Evolutionary conservation across 306 rosid genomes (phyloP).

Genomic region (Carpinus viminea): DNA sequence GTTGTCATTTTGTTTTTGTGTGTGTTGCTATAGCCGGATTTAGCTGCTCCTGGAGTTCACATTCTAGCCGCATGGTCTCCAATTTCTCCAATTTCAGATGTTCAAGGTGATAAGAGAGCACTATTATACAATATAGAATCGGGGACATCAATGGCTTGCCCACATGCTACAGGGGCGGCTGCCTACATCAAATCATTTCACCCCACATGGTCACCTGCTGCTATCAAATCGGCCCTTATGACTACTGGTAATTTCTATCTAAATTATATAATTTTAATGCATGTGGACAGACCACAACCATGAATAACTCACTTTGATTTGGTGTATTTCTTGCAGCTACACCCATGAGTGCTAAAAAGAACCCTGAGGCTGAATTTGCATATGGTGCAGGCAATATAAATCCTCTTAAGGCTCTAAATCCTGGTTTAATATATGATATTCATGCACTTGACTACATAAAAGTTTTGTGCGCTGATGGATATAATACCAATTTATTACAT

Average conservation of each 20-base stretch:
- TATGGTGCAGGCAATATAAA: conserved; percentile 45
- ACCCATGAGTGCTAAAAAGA: conserved; percentile 9
- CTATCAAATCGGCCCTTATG: conserved; percentile 35
- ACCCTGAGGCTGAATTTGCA: conserved; percentile 33
- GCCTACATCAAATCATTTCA: conserved; percentile 37
- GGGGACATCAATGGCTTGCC: conserved; percentile 51
- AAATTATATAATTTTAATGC: no score
- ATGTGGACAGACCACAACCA: not conserved
- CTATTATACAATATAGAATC: conserved; percentile 27
- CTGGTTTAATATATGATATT: conserved; percentile 45
- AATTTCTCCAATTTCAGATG: not conserved
- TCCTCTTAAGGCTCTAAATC: conserved; percentile 33
- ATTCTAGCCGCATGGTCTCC: conserved; percentile 32
- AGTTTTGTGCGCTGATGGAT: conserved; percentile 46
- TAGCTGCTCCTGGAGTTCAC: conserved; percentile 39
- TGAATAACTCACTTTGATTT: not conserved
- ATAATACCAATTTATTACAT: conserved; percentile 19
- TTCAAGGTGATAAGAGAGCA: conserved; percentile 26
- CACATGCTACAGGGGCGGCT: conserved; percentile 34
- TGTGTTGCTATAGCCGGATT: no score
- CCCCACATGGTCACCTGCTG: conserved; percentile 43
- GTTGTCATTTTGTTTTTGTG: not conserved
- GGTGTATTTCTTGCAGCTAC: conserved; percentile 27
- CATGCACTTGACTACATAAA: conserved; percentile 31
- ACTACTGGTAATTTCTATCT: conserved; percentile 30